These are phyloP conservation scores for Kazachstania martiniae DNA, from an alignment of 805 yeast species.

Conservation along the genomic window DNA sequence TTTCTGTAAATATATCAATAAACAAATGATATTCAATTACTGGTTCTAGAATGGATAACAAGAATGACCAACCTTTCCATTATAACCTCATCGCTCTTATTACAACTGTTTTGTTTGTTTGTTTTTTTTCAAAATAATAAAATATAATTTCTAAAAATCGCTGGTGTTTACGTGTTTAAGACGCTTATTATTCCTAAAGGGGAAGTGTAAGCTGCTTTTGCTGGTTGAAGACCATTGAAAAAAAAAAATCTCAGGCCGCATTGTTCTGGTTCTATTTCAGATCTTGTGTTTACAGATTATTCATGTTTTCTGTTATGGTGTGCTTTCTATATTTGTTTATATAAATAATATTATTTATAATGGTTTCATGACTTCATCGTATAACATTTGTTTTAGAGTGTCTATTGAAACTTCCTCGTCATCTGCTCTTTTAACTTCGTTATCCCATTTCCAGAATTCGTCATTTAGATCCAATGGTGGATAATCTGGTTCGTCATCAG, in stretches of 20 bases:
- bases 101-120: too few relatives aligned
- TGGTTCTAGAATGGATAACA: too few relatives aligned
- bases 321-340: neutral
- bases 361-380: slow-evolving; percentile 64
- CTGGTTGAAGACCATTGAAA: too few relatives aligned
- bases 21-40: too few relatives aligned
- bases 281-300: too few relatives aligned
- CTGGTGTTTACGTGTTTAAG: slow-evolving; percentile 1
- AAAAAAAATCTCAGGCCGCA: too few relatives aligned
- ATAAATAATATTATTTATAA: slow-evolving; percentile 5
- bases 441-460: slow-evolving; percentile 33
- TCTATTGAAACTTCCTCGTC: slow-evolving; percentile 72
- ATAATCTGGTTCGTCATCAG: slow-evolving; percentile 55
- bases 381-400: slow-evolving; percentile 64
- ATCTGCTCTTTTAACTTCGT: slow-evolving; percentile 26
- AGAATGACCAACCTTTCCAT: too few relatives aligned
- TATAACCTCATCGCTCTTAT: too few relatives aligned
- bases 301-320: neutral
- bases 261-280: too few relatives aligned
- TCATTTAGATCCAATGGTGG: slow-evolving; percentile 28
- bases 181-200: neutral
- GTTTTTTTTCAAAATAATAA: too few relatives aligned
- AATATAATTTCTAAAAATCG: neutral
- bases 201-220: neutral
- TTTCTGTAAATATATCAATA: too few relatives aligned